Conservation (phyloP, 2,329 filamentous ascomycete genomes). For the Ophiognomonia clavigignenti-juglandacearum region DNA sequence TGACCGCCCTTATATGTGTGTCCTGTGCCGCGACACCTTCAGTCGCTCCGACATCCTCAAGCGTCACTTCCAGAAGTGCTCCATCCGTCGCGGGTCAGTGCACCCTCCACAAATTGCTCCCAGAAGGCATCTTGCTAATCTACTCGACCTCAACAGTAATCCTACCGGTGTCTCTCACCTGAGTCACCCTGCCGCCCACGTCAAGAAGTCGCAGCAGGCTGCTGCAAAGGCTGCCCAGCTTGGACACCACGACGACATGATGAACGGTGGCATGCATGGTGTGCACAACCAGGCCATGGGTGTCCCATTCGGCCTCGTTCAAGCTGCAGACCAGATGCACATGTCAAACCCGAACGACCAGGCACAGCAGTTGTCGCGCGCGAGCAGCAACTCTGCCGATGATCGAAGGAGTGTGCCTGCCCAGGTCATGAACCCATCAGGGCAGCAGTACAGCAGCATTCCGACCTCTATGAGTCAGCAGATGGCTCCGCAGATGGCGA, state of each 20-base stretch:
- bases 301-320: slow-evolving; percentile 38
- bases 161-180: slow-evolving; percentile 80
- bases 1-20: slow-evolving; percentile 96
- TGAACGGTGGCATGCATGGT: slow-evolving; percentile 55
- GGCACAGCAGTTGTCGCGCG: slow-evolving; percentile 53
- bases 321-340: slow-evolving; percentile 51
- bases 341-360: slow-evolving; percentile 50
- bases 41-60: slow-evolving; percentile 97
- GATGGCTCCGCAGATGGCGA: slow-evolving; percentile 58
- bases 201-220: slow-evolving; percentile 69
- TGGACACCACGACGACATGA: slow-evolving; percentile 35
- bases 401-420: slow-evolving; percentile 54
- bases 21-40: slow-evolving; percentile 96
- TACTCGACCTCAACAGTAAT: slow-evolving; percentile 48
- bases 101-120: too few species aligned
- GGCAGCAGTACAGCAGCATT: slow-evolving; percentile 51
- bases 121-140: not conserved
- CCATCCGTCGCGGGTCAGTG: slow-evolving; percentile 66
- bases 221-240: slow-evolving; percentile 49
- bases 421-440: slow-evolving; percentile 44
- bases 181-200: slow-evolving; percentile 84
- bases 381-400: slow-evolving; percentile 52
- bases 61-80: slow-evolving; percentile 99
- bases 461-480: slow-evolving; percentile 56
- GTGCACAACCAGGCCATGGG: slow-evolving; percentile 51